Base-by-base conservation (phyloP, 176 grass and related monocot genomes). In the Triticum dicoccoides region DNA sequence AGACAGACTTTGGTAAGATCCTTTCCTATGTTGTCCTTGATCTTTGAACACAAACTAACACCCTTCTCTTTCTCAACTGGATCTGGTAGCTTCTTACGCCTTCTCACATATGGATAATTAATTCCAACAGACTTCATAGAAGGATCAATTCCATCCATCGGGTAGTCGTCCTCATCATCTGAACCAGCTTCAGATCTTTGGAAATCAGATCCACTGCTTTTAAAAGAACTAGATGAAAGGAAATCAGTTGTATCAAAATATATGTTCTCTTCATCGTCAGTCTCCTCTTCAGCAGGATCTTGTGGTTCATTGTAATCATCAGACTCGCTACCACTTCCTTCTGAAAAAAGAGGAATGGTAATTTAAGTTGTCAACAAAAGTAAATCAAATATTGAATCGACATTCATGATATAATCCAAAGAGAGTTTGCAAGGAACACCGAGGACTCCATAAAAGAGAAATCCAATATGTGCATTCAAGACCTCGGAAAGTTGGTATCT, bases 21-120 rank as follows among this genome's bases (percentile, higher is more conserved):
- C 85, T 99, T 99, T 87, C 97, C 97, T 51, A 99, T 99, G 52
- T 99, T 99, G 63, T 99, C 97, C 80, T 99, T 99, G 79, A 99
- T 99, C 97, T 97, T 99, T 73, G 92, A 92, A 94, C 97, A 99
- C 66, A 99, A 88, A 78, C 97, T 99, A 61, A 99, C 97, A 83
- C 94, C 97, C 85, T 97, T 99, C 79, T 99, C 97, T 86, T 97
- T 99, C 82, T 99, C 94, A 77, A 94, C 91, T 69, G 94, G 97
- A 87, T 99, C 94, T 62, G 97, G 97, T 45, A 99, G 84, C 89
- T 94, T 99, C 84, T 88, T 94, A 37, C 97, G 97, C 79, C 97
- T 96, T 87, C 89, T 96, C 78, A 99, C 87, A 83, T 88, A 88
- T 30, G 92, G 90, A 86, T 97, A 99, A 80, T 73, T 93, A 85